Base-by-base conservation (phyloP, 2,329 filamentous ascomycete species). In the Stromatinia cepivora region DNA sequence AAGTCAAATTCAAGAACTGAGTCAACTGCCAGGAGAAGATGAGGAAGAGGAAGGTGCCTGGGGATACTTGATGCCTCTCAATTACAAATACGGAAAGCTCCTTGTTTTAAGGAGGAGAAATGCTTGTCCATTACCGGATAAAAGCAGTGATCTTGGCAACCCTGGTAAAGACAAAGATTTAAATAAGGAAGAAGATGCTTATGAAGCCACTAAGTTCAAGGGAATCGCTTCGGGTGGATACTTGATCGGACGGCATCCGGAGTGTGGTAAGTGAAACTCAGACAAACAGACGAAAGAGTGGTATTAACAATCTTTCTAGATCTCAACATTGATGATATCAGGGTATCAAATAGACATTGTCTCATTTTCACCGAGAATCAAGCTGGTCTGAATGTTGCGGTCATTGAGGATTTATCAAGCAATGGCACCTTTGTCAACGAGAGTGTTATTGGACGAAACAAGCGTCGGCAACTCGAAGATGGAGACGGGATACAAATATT, bases 351-450 rank as follows among this genome's bases (percentile, higher is more conserved):
- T 78, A 87, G 94, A 5, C 92, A 94, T 79, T 92, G 90, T 72
- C 81, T 92, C 11, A 74, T 92, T 1, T 92, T 91, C 76, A 84
- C 81, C 31, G 85, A 88, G 76, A 87, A 87, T 71, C 86, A 86
- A 73, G 84, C 82, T 13, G 80, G 81, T 22, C 83, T 87, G 79
- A 86, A 84, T 73, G 85, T 88, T 54, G 94, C 93, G 11, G 86
- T 98, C 17, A 81, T 99, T 7, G 94, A 99, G 79, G 95, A 99
- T 79, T 82, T 98, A 28, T 99, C 95, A 9, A 95, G 90, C 78
- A 99, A 99, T 78, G 95, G 95, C 64, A 99, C 96, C 0, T 99
- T 94, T 78, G 90, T 99, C 75, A 98, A 98, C 77, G 93, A 97
- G 75, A 90, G 90, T 22, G 86, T 97, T 42, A 88, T 99, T 34